Conservation (phyloP, 2,329 filamentous ascomycete species). For the Capronia coronata region DNA sequence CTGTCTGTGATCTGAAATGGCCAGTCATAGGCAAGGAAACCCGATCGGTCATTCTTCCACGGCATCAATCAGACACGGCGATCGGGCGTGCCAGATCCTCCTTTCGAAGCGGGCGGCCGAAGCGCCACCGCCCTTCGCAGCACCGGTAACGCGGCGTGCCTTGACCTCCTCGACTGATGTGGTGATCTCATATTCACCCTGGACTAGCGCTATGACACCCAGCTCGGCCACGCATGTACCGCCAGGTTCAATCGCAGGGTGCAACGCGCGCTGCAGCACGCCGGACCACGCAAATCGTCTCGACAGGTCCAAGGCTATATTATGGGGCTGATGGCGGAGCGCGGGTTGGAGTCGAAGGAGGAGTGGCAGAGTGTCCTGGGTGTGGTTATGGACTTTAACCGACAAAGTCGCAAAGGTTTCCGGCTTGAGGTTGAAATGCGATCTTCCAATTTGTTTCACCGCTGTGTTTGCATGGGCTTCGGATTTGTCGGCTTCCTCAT, state of each 20-base stretch:
- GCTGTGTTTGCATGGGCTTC: slow-evolving; percentile 9
- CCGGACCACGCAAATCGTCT: slow-evolving; percentile 82
- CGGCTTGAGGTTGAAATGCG: slow-evolving; percentile 44
- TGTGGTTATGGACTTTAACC: slow-evolving; percentile 70
- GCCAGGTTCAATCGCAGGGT: slow-evolving; percentile 54
- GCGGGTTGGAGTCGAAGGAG: slow-evolving; percentile 71
- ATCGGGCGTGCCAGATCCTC: slow-evolving; percentile 33
- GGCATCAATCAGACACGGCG: slow-evolving; percentile 32
- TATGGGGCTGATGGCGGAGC: slow-evolving; percentile 64
- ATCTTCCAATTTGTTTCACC: slow-evolving; percentile 39
- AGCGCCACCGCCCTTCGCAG: slow-evolving; percentile 24
- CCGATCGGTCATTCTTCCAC: slow-evolving; percentile 1
- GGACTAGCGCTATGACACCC: slow-evolving; percentile 67
- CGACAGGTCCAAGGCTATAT: slow-evolving; percentile 70
- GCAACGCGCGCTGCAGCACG: slow-evolving; percentile 65
- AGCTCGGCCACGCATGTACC: slow-evolving; percentile 56
- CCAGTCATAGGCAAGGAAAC: neutral
- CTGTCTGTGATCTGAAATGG: slow-evolving; percentile 23
- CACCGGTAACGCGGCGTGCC: slow-evolving; percentile 14
- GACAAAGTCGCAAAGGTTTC: slow-evolving; percentile 64
- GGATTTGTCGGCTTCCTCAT: neutral
- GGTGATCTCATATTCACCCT: slow-evolving; percentile 74
- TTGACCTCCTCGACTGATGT: slow-evolving; percentile 73
- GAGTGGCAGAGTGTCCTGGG: slow-evolving; percentile 58
- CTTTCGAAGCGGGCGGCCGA: slow-evolving; percentile 24